Base-by-base conservation (phyloP, 2,329 filamentous ascomycete species). In the Paecilomyces niveus region DNA sequence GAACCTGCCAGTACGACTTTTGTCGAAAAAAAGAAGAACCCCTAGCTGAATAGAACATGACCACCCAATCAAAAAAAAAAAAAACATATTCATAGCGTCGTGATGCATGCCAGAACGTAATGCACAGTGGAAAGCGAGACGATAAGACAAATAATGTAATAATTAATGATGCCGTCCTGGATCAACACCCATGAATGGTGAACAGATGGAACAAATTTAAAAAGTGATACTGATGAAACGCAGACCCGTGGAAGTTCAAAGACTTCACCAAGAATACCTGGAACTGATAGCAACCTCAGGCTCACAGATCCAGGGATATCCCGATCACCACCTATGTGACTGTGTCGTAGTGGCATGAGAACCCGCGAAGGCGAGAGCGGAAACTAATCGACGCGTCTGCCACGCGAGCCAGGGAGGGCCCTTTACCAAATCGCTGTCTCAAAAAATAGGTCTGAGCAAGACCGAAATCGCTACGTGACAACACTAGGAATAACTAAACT, bases 391-490 rank as follows among this genome's bases (percentile, higher is more conserved):
- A 52, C 26, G 50, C 26, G 50, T 52, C 50, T 26, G 9, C 8
- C 50, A 8, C 15, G 50, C 54, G 59, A 21, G 15, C 31, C 9
- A 45, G 49, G 59, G 45, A 62, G 60, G 59, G 60, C 33, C 52
- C 56, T 63, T 49, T 57, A 57, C 54, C 56, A 58, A 29, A 52
- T 29, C 21, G 9, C 10, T 52, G 22, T n/a, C 65, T 67, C 55
- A 63, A 59, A 29, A 31, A 55, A 60, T 57, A 39, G 31, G 64
- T 66, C 63, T 21, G n/a, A 45, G 39, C 18, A 45, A 3, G 1
- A 21, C 39, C 39, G 39, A n/a, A 29, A 18, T 45, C 39, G 39
- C 18, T 8, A 45, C n/a, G n/a, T 13, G 15, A 45, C 39, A n/a
- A 45, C n/a, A 9, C n/a, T 13, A 21, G 15, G 9, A 8, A 45